These are phyloP conservation scores for Claviceps fusiformis DNA, from an alignment of 2,329 filamentous ascomycete genomes.

Conservation along the genomic window DNA sequence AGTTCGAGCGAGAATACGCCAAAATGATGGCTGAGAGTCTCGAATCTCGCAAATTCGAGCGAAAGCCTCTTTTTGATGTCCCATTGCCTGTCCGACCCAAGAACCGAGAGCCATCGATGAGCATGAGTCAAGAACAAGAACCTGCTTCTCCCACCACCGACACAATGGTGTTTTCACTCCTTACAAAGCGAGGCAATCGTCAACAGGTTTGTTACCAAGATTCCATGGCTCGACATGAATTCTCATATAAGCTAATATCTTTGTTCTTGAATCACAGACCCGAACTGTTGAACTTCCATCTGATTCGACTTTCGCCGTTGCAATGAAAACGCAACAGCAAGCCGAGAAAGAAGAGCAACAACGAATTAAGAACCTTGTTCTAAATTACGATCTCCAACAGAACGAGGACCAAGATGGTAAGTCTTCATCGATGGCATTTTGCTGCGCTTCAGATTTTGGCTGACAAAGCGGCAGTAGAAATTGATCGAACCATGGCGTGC, in stretches of 20 bases:
- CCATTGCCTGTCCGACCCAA: conserved; percentile 77
- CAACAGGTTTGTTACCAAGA: conserved; percentile 52
- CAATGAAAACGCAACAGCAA: conserved; percentile 91
- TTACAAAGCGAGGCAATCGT: conserved; percentile 91
- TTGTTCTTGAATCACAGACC: conserved; percentile 41
- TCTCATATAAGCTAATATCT: background rate
- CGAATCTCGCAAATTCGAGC: conserved; percentile 90
- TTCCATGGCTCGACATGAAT: background rate
- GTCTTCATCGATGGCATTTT: background rate
- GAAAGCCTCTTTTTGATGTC: conserved; percentile 91
- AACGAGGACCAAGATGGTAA: conserved; percentile 70
- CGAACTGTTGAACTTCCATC: conserved; percentile 80
- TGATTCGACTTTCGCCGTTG: conserved; percentile 87
- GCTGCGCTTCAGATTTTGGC: background rate
- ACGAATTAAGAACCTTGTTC: conserved; percentile 91
- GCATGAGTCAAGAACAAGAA: conserved; percentile 15
- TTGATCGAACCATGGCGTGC: conserved; percentile 34
- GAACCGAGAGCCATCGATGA: conserved; percentile 41
- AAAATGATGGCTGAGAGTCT: conserved; percentile 98
- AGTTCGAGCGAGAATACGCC: conserved; percentile 94
- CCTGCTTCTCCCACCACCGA: conserved; percentile 11
- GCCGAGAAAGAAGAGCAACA: conserved; percentile 94
- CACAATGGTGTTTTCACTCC: conserved; percentile 93
- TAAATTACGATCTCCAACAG: conserved; percentile 90
- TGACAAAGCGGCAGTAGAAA: conserved; percentile 22